Evolutionary conservation across 768 basidiomycete genomes (phyloP).

Genomic region (Xerocomellus intermedius): DNA sequence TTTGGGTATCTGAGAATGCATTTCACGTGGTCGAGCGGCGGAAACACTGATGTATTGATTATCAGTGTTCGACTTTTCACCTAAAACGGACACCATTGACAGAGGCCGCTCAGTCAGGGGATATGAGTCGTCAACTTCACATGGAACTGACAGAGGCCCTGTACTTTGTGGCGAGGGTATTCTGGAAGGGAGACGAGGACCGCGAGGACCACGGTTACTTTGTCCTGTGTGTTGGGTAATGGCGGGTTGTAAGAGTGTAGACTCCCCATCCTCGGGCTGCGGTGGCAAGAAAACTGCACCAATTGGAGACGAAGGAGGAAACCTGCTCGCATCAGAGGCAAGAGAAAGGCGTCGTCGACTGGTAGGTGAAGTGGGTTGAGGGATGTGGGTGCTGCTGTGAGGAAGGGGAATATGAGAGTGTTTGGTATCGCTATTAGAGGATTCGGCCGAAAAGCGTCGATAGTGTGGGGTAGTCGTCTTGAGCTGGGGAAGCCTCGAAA

Average conservation of each 20-base stretch:
- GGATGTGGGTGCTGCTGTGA: slow-evolving; percentile 10
- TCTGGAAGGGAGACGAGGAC: slow-evolving; percentile 40
- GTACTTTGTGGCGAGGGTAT: slow-evolving; percentile 33
- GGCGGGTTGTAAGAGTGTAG: not conserved
- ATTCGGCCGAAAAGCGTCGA: slow-evolving; percentile 27
- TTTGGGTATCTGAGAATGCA: slow-evolving; percentile 31
- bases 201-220: slow-evolving; percentile 40
- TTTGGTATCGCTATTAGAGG: slow-evolving; percentile 25
- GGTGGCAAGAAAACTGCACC: not conserved
- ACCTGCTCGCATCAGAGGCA: slow-evolving; percentile 13
- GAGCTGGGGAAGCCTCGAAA: slow-evolving; percentile 32
- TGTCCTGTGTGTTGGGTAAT: slow-evolving; percentile 16
- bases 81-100: slow-evolving; percentile 1
- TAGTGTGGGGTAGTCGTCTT: slow-evolving; percentile 21
- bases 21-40: slow-evolving; percentile 8
- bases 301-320: slow-evolving; percentile 7
- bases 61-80: slow-evolving; percentile 19
- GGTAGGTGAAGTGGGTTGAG: slow-evolving; percentile 12
- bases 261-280: slow-evolving; percentile 1
- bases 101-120: not conserved
- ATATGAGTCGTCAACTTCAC: not conserved
- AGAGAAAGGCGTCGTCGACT: slow-evolving; percentile 13
- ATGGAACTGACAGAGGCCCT: slow-evolving; percentile 9
- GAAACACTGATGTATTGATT: not conserved
- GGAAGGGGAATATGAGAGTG: slow-evolving; percentile 16